Conservation (phyloP, 306 rosid genomes). For the Cyamopsis tetragonoloba region DNA sequence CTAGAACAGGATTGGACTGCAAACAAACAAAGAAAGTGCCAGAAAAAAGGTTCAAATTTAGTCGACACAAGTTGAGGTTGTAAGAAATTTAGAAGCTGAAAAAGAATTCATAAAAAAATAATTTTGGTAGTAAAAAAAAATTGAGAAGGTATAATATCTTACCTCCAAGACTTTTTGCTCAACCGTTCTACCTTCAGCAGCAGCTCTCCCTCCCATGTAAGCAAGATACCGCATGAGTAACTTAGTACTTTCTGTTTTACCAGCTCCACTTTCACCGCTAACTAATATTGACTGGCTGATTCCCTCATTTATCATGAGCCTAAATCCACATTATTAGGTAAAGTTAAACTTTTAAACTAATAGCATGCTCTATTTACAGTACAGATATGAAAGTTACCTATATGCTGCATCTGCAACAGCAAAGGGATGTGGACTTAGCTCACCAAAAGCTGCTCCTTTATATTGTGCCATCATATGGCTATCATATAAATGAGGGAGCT, state of each 20-base stretch:
- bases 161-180: slow-evolving; percentile 93
- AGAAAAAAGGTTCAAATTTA: not conserved
- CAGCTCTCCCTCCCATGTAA: slow-evolving; percentile 93
- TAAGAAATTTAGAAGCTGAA: not conserved
- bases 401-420: slow-evolving; percentile 91
- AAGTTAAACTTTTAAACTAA: slow-evolving; percentile 5
- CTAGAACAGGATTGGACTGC: slow-evolving; percentile 92
- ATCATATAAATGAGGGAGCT: slow-evolving; percentile 78
- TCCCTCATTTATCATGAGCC: slow-evolving; percentile 81
- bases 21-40: slow-evolving; percentile 8
- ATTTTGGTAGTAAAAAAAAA: not conserved
- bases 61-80: not conserved
- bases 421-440: slow-evolving; percentile 88
- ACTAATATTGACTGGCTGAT: slow-evolving; percentile 83
- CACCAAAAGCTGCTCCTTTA: slow-evolving; percentile 82
- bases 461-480: slow-evolving; percentile 88
- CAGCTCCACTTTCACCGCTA: slow-evolving; percentile 95
- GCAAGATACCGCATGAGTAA: slow-evolving; percentile 87
- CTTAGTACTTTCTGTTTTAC: slow-evolving; percentile 91
- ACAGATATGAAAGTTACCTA: slow-evolving; percentile 44
- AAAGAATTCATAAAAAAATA: not conserved
- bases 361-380: not conserved
- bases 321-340: slow-evolving; percentile 28
- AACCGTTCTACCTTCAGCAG: slow-evolving; percentile 70
- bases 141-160: slow-evolving; percentile 7